A percentile compares a stretch with the other conserved stretches of the same genome.
Conservation (phyloP, 2,329 filamentous ascomycete genomes). For the Trichoderma polysporum region DNA sequence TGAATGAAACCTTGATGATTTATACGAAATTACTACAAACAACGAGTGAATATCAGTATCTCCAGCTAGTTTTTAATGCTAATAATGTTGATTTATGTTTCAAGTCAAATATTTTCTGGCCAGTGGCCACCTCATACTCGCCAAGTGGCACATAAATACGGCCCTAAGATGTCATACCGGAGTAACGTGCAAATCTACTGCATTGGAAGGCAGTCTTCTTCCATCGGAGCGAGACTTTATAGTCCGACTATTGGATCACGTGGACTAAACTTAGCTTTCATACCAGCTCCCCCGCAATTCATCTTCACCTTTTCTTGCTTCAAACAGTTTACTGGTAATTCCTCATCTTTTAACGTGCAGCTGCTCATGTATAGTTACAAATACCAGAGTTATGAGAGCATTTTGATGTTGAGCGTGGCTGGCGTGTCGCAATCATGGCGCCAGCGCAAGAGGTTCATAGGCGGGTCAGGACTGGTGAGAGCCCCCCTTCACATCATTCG, state of each 20-base stretch:
- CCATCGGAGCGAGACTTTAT: not conserved
- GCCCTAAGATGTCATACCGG: too few species aligned
- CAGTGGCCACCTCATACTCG: too few species aligned
- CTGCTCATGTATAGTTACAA: not conserved
- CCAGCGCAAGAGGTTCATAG: constrained; percentile 4
- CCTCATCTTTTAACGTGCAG: not conserved
- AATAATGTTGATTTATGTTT: not conserved
- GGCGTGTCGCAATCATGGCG: not conserved
- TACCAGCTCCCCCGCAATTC: not conserved
- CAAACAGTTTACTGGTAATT: not conserved
- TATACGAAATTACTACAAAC: not conserved
- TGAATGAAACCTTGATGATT: not conserved
- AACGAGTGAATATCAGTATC: not conserved
- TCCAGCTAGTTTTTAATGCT: not conserved
- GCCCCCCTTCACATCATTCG: not conserved
- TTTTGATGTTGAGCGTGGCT: not conserved
- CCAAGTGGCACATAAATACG: too few species aligned
- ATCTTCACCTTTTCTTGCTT: not conserved
- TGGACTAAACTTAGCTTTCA: not conserved
- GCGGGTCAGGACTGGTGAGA: constrained; percentile 2
- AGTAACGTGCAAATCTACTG: not conserved
- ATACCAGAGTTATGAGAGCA: not conserved
- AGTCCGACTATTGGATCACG: not conserved
- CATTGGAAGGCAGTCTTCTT: not conserved
- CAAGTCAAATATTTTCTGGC: not conserved